phyloP scores from a whole-genome alignment of 2,329 filamentous ascomycete species.

The Trichoderma sp. region DNA sequence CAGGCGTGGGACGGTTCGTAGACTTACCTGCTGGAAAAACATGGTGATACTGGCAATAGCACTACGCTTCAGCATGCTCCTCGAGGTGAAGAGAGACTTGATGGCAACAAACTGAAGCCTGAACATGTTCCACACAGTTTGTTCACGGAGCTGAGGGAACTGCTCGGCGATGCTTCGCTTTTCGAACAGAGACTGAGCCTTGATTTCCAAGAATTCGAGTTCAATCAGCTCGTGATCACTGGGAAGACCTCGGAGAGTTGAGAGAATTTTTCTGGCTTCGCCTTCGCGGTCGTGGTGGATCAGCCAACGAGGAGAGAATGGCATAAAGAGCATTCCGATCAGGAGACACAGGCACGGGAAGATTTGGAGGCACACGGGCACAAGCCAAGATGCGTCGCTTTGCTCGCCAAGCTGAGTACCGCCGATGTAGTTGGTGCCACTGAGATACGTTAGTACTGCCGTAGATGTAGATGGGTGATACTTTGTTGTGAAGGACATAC shows the following conservation, averaged over 20 bases:
- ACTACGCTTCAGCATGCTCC: slow-evolving; percentile 70
- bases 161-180: slow-evolving; percentile 66
- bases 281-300: slow-evolving; percentile 70
- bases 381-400: slow-evolving; percentile 71
- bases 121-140: slow-evolving; percentile 66
- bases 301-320: slow-evolving; percentile 77
- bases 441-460: background rate
- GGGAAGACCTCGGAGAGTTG: slow-evolving; percentile 64
- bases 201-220: slow-evolving; percentile 82
- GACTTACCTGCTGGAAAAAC: slow-evolving; percentile 55
- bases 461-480: background rate
- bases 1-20: background rate
- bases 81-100: slow-evolving; percentile 74
- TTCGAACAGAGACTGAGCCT: slow-evolving; percentile 77
- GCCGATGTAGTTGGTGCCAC: slow-evolving; percentile 68
- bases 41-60: slow-evolving; percentile 65
- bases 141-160: slow-evolving; percentile 66
- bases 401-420: slow-evolving; percentile 54
- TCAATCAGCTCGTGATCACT: slow-evolving; percentile 69
- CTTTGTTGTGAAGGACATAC: background rate
- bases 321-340: slow-evolving; percentile 77
- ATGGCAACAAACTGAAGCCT: slow-evolving; percentile 80
- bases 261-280: slow-evolving; percentile 67
- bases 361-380: slow-evolving; percentile 73
- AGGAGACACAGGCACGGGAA: slow-evolving; percentile 68